Conservation (phyloP, 768 basidiomycete genomes). For the Leccinum uliginosum region DNA sequence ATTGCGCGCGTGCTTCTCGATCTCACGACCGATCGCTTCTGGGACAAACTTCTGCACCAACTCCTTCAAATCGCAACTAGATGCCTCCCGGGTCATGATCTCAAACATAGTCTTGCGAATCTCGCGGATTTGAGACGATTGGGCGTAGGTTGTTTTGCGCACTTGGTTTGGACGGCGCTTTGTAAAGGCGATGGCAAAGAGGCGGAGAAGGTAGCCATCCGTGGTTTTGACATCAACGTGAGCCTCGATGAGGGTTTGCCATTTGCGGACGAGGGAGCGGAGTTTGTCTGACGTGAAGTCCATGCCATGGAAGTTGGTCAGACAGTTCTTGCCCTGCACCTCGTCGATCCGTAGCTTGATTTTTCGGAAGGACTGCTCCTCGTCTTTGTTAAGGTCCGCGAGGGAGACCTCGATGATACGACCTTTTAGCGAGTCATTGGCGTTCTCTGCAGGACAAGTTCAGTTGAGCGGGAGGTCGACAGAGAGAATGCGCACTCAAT, state of each 20-base stretch:
- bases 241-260: conserved; percentile 99
- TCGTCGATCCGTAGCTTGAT: conserved; percentile 98
- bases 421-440: conserved; percentile 96
- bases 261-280: conserved; percentile 98
- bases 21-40: conserved; percentile 98
- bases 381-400: conserved; percentile 98
- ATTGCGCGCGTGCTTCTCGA: conserved; percentile 93
- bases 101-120: conserved; percentile 99
- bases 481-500: conserved; percentile 69
- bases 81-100: conserved; percentile 94
- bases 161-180: conserved; percentile 96
- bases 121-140: conserved; percentile 91
- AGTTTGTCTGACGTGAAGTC: conserved; percentile 99
- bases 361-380: conserved; percentile 99
- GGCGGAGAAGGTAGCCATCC: conserved; percentile 97
- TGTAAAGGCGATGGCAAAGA: conserved; percentile 99
- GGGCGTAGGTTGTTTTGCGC: conserved; percentile 98
- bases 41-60: conserved; percentile 98
- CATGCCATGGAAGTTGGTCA: conserved; percentile 99
- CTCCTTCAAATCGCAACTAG: conserved; percentile 96
- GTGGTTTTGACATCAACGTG: conserved; percentile 99
- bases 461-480: not conserved
- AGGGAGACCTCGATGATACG: conserved; percentile 95
- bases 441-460: conserved; percentile 67
- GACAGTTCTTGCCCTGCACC: conserved; percentile 96